These are phyloP conservation scores for Senna tora DNA, from an alignment of 306 rosid species.

Conservation along the genomic window DNA sequence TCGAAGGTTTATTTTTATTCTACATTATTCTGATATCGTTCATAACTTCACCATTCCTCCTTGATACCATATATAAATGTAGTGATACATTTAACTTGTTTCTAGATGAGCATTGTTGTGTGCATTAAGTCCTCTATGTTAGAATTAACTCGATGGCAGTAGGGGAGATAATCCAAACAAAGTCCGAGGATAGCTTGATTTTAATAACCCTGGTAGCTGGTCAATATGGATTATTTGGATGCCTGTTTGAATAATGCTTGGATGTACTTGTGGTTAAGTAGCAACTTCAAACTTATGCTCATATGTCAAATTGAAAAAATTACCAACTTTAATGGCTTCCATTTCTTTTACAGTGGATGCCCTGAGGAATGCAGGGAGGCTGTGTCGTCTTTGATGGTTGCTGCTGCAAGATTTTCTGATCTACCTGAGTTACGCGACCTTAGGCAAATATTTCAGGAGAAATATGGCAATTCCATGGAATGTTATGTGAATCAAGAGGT, in stretches of 20 bases:
- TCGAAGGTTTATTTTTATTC: not conserved
- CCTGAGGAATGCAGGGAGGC: conserved; percentile 90
- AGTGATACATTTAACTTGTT: conserved; percentile 5
- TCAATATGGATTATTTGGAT: conserved; percentile 2
- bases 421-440: conserved; percentile 95
- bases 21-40: conserved; percentile 15
- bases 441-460: conserved; percentile 80
- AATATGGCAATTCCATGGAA: conserved; percentile 64
- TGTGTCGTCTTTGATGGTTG: conserved; percentile 76
- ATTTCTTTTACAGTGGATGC: conserved; percentile 69
- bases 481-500: conserved; percentile 76
- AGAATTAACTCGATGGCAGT: not conserved
- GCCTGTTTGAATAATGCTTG: conserved; percentile 14
- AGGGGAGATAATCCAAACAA: no score
- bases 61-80: not conserved
- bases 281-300: conserved; percentile 16
- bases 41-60: not conserved
- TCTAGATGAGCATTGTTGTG: conserved; percentile 10
- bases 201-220: not conserved
- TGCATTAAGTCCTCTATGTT: not conserved
- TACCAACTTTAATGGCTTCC: conserved; percentile 15
- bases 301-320: not conserved
- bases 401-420: conserved; percentile 96
- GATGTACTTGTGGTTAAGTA: not conserved
- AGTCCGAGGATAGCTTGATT: no score